Evolutionary conservation across 2,329 filamentous ascomycete species (phyloP), one percentile per base, ranked within the genome.

Genomic region (Sclerotinia minor): DNA sequence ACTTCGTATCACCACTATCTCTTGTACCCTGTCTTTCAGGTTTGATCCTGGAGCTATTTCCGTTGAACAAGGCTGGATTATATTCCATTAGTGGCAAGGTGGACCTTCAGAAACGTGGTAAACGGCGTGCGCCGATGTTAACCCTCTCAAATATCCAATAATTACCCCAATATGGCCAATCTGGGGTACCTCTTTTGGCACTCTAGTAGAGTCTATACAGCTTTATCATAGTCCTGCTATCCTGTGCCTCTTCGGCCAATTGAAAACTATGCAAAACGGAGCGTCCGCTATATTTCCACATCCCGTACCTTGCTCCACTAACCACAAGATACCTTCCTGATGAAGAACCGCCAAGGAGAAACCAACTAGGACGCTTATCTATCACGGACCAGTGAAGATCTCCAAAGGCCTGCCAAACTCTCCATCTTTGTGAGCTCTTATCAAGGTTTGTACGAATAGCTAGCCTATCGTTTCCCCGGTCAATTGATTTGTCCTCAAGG

Each of bases 311-410:
- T 54, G 65, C 47, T 61, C 57, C 65, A 61, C 57, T 53, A 45
- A 26, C 5, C 32, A 38, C 35, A 44, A 61, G 24, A 63, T 45
- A 67, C 65, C 65, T 67, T 67, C 65, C 65, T 53, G 38, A 63
- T 67, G 54, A 21, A 67, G 65, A n/a, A 38, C 19, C 6, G 65
- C 57, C 65, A 67, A 67, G 57, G 63, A 52, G 26, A 35, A 26
- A 47, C 49, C 65, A 54, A 38, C 65, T 58, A 63, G 47, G 41
- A 45, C 59, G 21, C 65, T 67, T 67, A 67, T 67, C 65, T 67
- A 26, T 29, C 64, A 58, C 29, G 49, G 54, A 52, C 55, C 49
- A 67, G 38, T 63, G 45, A 61, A 63, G 24, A 45, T n/a, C 26
- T 44, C 26, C 52, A 52, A 29, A 67, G 17, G 21, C 8, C n/a